Conservation (phyloP, 768 basidiomycete genomes). For the Boletus edulis region DNA sequence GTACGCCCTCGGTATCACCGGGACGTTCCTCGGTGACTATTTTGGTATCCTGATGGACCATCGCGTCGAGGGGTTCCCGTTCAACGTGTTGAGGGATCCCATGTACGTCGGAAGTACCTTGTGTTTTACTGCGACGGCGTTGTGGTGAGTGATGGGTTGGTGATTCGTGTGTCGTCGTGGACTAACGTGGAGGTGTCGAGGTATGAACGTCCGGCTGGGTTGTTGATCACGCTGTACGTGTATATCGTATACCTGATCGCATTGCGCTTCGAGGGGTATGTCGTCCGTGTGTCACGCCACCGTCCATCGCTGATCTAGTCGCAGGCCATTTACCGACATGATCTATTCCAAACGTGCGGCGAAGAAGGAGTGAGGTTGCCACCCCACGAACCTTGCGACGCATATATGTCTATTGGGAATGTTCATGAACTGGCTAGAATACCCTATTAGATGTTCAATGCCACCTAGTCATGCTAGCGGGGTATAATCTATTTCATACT, state of each 20-base stretch:
- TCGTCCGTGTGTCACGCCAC: not conserved
- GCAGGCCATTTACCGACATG: slow-evolving; percentile 77
- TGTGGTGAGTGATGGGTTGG: slow-evolving; percentile 59
- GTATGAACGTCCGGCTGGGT: slow-evolving; percentile 83
- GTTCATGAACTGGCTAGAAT: not conserved
- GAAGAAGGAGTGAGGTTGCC: slow-evolving; percentile 18
- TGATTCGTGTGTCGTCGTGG: not conserved
- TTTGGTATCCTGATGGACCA: slow-evolving; percentile 87
- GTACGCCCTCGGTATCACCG: slow-evolving; percentile 89
- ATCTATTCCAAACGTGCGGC: slow-evolving; percentile 60
- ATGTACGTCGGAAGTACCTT: slow-evolving; percentile 98
- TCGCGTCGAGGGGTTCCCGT: slow-evolving; percentile 94
- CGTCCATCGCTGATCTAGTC: not conserved
- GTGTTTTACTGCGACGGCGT: slow-evolving; percentile 80
- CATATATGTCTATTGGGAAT: not conserved
- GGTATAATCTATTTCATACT: not conserved
- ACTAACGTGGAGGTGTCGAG: slow-evolving; percentile 35
- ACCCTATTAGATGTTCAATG: not conserved
- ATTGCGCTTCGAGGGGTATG: slow-evolving; percentile 86
- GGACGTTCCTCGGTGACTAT: slow-evolving; percentile 86
- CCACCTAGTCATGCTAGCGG: not conserved
- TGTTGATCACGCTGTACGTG: slow-evolving; percentile 78
- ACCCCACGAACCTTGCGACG: not conserved
- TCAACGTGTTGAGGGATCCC: slow-evolving; percentile 88
- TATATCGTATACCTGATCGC: slow-evolving; percentile 84